Percentiles rank a stretch among this genome's conserved stretches.
Evolutionary conservation across 441 rosid species (phyloP).

Genomic region (Erodium texanum): DNA sequence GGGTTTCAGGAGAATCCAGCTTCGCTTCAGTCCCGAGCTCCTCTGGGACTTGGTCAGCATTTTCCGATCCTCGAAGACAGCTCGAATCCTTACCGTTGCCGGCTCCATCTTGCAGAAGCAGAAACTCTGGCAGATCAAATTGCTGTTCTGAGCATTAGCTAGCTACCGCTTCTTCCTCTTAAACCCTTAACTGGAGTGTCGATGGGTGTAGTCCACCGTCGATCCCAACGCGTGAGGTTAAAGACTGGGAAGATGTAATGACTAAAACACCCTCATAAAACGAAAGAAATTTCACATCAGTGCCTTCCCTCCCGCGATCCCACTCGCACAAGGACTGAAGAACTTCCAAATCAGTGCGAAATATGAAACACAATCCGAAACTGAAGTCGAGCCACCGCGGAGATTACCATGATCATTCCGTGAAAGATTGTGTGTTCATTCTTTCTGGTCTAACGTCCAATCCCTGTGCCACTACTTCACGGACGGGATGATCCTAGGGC

Average conservation of each 20-base stretch:
- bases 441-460: too few species aligned
- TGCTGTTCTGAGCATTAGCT: not conserved
- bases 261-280: not conserved
- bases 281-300: not conserved
- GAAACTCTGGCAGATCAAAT: not conserved
- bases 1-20: conserved; percentile 81
- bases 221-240: not conserved
- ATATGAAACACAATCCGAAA: too few species aligned
- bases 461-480: too few species aligned
- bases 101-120: conserved; percentile 24
- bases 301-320: too few species aligned
- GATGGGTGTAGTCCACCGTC: not conserved
- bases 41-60: conserved; percentile 45
- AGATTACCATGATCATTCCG: too few species aligned
- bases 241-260: not conserved
- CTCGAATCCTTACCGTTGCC: conserved; percentile 46
- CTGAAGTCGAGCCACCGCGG: too few species aligned
- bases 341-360: too few species aligned
- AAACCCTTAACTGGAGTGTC: too few species aligned
- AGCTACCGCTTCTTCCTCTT: not conserved
- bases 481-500: too few species aligned
- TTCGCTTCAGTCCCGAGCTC: conserved; percentile 45
- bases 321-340: too few species aligned
- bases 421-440: too few species aligned
- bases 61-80: conserved; percentile 42